A percentile compares a stretch with the other conserved stretches of the same genome.
Evolutionary conservation across 768 basidiomycete species (phyloP).

Genomic region (Udeniomyces megalosporus): DNA sequence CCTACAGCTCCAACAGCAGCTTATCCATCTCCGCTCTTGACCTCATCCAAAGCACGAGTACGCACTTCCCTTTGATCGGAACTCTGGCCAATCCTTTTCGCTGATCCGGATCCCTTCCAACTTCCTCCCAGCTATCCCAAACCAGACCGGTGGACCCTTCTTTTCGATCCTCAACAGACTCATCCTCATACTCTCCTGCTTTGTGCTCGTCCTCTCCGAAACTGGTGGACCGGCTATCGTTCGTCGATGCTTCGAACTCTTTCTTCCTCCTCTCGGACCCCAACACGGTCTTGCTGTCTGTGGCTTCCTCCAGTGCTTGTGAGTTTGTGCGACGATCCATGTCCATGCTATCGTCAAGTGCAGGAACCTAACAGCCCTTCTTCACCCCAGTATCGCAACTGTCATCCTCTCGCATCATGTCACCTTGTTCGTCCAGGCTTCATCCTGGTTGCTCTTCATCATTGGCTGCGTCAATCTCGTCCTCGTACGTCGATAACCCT

Average conservation of each 20-base stretch:
- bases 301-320: conserved; percentile 76
- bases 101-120: too few relatives aligned
- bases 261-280: conserved; percentile 71
- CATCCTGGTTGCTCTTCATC: conserved; percentile 81
- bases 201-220: conserved; percentile 69
- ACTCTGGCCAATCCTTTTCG: too few relatives aligned
- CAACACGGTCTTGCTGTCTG: conserved; percentile 73
- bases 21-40: conserved; percentile 32
- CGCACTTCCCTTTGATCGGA: too few relatives aligned
- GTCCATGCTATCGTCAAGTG: background rate
- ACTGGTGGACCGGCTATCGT: conserved; percentile 49
- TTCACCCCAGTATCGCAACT: conserved; percentile 35
- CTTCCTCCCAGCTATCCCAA: conserved; percentile 57
- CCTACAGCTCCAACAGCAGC: background rate
- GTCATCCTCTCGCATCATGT: conserved; percentile 48
- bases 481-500: conserved; percentile 22
- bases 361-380: background rate
- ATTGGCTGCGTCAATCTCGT: conserved; percentile 78
- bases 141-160: conserved; percentile 77
- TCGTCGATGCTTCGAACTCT: conserved; percentile 48
- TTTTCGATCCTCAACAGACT: conserved; percentile 80
- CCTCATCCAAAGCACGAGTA: too few relatives aligned
- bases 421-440: conserved; percentile 72
- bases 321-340: conserved; percentile 24
- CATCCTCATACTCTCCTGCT: conserved; percentile 68